Percentiles rank a stretch among this genome's conserved stretches.
Evolutionary conservation across 352 stramenopile species (phyloP).

Genomic region (Phytophthora sp.): DNA sequence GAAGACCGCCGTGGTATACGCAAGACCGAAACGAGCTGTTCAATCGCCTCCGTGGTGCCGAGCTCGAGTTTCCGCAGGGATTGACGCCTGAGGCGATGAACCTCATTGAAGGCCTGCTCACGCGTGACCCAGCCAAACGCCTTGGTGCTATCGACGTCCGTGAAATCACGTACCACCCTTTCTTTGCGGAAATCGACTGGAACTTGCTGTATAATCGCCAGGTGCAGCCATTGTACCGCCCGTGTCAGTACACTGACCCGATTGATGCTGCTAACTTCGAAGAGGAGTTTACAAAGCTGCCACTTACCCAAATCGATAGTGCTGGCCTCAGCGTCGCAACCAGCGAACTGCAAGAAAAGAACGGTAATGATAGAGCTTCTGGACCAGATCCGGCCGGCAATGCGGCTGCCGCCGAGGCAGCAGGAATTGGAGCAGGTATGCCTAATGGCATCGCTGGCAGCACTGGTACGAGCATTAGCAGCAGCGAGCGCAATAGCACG

Average conservation of each 20-base stretch:
- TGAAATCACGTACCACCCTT: conserved; percentile 85
- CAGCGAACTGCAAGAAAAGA: conserved; percentile 44
- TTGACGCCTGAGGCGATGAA: conserved; percentile 74
- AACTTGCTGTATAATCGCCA: conserved; percentile 79
- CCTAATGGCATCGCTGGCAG: conserved; percentile 41
- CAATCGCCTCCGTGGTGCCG: conserved; percentile 62
- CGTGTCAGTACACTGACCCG: conserved; percentile 83
- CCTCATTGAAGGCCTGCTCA: conserved; percentile 88
- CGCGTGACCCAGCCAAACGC: conserved; percentile 91
- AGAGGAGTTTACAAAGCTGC: conserved; percentile 84
- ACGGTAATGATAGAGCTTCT: conserved; percentile 16
- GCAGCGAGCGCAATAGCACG: conserved; percentile 60
- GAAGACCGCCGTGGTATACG: conserved; percentile 79
- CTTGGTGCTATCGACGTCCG: conserved; percentile 86
- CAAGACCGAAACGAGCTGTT: conserved; percentile 83
- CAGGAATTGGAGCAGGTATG: conserved; percentile 24
- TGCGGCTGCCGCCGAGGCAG: conserved; percentile 16
- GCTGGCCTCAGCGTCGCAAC: conserved; percentile 67
- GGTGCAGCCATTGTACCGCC: conserved; percentile 79
- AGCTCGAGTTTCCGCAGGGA: conserved; percentile 78
- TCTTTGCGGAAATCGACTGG: conserved; percentile 86
- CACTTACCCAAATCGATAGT: conserved; percentile 71
- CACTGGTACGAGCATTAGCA: conserved; percentile 41
- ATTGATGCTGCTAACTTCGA: conserved; percentile 88
- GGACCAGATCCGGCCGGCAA: conserved; percentile 31